These are phyloP conservation scores for Aristolochia fimbriata DNA, from an alignment of 164 flowering plant genomes.

Conservation along the genomic window DNA sequence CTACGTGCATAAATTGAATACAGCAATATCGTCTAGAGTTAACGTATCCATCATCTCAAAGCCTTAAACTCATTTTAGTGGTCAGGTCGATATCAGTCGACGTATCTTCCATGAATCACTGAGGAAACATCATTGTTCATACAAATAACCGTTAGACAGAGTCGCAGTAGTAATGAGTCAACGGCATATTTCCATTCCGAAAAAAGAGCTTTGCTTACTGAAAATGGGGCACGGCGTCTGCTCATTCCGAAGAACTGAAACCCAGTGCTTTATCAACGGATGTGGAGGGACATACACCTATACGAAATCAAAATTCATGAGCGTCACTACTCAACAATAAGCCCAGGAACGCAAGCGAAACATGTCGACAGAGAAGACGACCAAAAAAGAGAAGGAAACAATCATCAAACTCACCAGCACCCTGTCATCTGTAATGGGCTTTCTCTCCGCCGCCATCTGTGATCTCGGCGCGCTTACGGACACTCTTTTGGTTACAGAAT, in stretches of 20 bases:
- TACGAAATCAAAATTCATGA: not conserved
- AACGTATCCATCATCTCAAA: too few species aligned
- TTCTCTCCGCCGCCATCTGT: constrained; percentile 31
- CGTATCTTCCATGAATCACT: too few species aligned
- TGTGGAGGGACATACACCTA: constrained; percentile 97
- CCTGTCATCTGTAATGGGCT: constrained; percentile 22
- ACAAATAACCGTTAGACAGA: too few species aligned
- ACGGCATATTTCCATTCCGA: not conserved
- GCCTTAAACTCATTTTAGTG: too few species aligned
- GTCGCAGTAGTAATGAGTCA: too few species aligned
- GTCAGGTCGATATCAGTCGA: too few species aligned
- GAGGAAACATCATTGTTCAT: too few species aligned
- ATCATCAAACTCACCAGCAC: constrained; percentile 35
- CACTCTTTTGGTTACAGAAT: constrained; percentile 7
- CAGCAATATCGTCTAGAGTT: too few species aligned
- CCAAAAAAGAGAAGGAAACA: not conserved
- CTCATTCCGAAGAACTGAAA: constrained; percentile 84
- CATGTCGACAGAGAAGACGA: not conserved
- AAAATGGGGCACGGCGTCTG: constrained; percentile 85
- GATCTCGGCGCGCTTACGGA: constrained; percentile 21
- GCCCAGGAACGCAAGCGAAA: not conserved
- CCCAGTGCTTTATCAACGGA: constrained; percentile 95
- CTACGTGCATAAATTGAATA: too few species aligned
- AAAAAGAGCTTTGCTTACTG: constrained; percentile 34
- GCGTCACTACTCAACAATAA: not conserved